Evolutionary conservation across 495 filamentous ascomycete genomes (phyloP).

Genomic region (Melanomma pulvis-pyrius): DNA sequence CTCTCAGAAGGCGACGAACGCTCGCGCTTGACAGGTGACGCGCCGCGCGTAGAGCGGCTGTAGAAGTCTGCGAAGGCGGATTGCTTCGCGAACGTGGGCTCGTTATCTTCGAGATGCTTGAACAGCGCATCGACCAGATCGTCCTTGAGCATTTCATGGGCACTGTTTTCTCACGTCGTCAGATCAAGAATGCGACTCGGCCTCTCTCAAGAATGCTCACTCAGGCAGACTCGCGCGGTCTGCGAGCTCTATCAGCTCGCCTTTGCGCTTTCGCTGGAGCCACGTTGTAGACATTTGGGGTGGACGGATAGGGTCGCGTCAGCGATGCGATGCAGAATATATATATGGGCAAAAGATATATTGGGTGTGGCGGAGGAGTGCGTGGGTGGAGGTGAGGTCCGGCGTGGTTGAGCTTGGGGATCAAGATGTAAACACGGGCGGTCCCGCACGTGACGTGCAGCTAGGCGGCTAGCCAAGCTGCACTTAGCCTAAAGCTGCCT

Average conservation of each 20-base stretch:
- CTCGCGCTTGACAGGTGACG: constrained; percentile 80
- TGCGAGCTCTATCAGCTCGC: constrained; percentile 75
- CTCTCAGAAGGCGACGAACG: constrained; percentile 44
- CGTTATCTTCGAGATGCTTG: constrained; percentile 70
- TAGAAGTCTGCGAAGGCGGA: constrained; percentile 75
- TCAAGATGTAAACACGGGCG: constrained; percentile 26
- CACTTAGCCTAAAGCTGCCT: constrained; percentile 23
- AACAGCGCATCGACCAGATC: constrained; percentile 82
- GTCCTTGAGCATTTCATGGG: constrained; percentile 70
- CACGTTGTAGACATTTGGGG: constrained; percentile 65
- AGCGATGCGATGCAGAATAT: constrained; percentile 50
- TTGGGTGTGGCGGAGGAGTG: constrained; percentile 5
- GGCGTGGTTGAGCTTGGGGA: background rate
- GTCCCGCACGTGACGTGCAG: constrained; percentile 15
- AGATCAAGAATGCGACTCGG: constrained; percentile 29
- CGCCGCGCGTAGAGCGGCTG: constrained; percentile 55
- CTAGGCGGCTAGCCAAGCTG: constrained; percentile 7
- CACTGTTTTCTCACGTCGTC: constrained; percentile 51
- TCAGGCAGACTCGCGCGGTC: constrained; percentile 70
- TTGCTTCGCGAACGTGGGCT: constrained; percentile 61
- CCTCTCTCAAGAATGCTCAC: constrained; percentile 51
- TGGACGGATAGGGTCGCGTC: constrained; percentile 46
- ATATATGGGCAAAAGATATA: constrained; percentile 9
- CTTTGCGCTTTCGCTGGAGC: constrained; percentile 83
- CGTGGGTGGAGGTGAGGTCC: constrained; percentile 5